These are phyloP conservation scores for Darksidea phi DNA, from an alignment of 495 filamentous ascomycete species.

Conservation along the genomic window DNA sequence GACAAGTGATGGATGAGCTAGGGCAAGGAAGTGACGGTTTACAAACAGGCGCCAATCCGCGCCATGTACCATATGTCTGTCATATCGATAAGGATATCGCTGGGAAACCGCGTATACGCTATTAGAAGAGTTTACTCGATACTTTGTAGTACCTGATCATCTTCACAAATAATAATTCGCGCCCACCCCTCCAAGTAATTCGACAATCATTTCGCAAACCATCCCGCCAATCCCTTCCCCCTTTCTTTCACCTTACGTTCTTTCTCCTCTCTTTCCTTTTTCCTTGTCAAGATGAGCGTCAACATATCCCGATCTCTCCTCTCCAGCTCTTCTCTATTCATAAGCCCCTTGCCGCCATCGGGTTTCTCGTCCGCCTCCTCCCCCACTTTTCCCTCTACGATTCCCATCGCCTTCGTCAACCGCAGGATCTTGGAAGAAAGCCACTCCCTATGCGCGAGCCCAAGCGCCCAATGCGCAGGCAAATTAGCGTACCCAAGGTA, in stretches of 20 bases:
- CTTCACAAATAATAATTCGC: no score
- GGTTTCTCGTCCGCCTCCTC: constrained; percentile 24
- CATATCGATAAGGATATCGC: no score
- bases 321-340: constrained; percentile 18
- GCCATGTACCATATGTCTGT: no score
- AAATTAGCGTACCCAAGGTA: constrained; percentile 46
- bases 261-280: constrained; percentile 25
- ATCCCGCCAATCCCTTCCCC: constrained; percentile 14
- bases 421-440: constrained; percentile 42
- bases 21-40: no score
- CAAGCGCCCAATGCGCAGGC: constrained; percentile 48
- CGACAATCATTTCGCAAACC: constrained; percentile 2
- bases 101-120: no score
- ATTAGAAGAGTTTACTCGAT: no score
- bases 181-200: no score
- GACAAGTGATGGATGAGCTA: no score
- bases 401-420: constrained; percentile 9
- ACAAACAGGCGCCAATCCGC: no score
- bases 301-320: constrained; percentile 21
- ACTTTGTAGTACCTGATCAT: no score
- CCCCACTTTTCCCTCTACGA: constrained; percentile 13
- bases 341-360: constrained; percentile 22
- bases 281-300: background rate
- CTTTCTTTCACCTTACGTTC: constrained; percentile 13
- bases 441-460: constrained; percentile 46